Base-by-base conservation (phyloP, 768 basidiomycete species). In the Inosperma sp. region DNA sequence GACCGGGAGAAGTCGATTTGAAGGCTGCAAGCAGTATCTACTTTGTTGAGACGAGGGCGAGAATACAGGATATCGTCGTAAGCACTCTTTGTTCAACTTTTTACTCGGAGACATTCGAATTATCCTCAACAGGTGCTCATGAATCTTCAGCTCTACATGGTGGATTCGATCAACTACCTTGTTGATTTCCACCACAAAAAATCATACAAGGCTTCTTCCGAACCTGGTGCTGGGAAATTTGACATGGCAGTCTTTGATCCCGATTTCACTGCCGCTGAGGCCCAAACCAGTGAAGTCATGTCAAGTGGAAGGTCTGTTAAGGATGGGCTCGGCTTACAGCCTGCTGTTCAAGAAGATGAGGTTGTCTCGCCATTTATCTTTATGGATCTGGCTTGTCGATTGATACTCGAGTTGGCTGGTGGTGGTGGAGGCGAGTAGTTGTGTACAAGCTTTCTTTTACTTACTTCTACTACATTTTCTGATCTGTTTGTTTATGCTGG, bases 181-280 rank as follows among this genome's bases (percentile, higher is more conserved):
- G 96, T 99, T 50, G 95, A 98, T 65, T 99, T 99, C 71, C 86
- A 96, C 60, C 94, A 98, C 73, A 92, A 96, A 67, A 93, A 92
- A 64, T 88, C 93, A 45, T 96, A 97, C 68, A 79, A 74, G 57
- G 90, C 88, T 5, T 81, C 81, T 2, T 74, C 73, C 10, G 82
- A 85, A 33, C 74, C 79, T 0, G 86, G 75, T 5, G 84, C 86
- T 14, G 84, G 80, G 14, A 83, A 77, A 55, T 91, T 82, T 58
- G 88, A 88, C 59, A 83, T 84, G 75, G 75, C 73, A 1, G 68
- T 72, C 19, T 70, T 66, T n/a, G 80, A 80, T 48, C 67, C 73
- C 13, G 60, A 56, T 9, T 64, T 75, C 40, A 74, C 78, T 7
- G 79, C 81, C 50, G 72, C 74, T 26, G 62, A 63, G 29, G 56